Base-by-base conservation (phyloP, 1,284 basidiomycete genomes). In the Cutaneotrichosporon arboriforme region DNA sequence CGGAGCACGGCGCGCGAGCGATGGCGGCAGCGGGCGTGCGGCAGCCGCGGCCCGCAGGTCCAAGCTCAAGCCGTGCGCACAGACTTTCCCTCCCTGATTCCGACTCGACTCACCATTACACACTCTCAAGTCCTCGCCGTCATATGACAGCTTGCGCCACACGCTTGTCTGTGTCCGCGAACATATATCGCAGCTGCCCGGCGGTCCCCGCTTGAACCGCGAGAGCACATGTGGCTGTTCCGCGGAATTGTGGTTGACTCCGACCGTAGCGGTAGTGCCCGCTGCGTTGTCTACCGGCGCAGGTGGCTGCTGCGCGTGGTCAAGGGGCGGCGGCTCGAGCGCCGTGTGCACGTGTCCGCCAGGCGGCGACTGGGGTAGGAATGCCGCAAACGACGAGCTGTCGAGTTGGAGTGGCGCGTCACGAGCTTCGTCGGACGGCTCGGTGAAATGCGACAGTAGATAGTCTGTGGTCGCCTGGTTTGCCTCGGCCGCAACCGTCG, bases 121-220 rank as follows among this genome's bases (percentile, higher is more conserved):
- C 17, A 73, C 72, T 37, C 68, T 65, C 20, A 61, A 54, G 17
- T 68, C 64, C 20, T 66, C 58, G 15, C 64, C 63, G 12, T 57
- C 63, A 4, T 69, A 51, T 2, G 48, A 42, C 9, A 73, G 50
- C 50, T 71, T 73, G 40, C 72, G 59, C 72, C 72, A 73, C 15
- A 69, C 69, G 17, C 61, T 69, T n/a, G 72, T 73, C 45, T 70
- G 64, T 9, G 68, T 71, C 22, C 72, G 56, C 17, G 58, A 63
- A 44, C 72, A 73, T 37, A 73, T 66, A 57, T 72, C 70, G 49
- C 72, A 73, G 46, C 66, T 71, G 17, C 70, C 70, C 5, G 69
- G 66, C 3, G 65, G 62, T 8, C 68, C 69, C 39, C 67, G 66
- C 38, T 62, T 67, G 38, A 69, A 49, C 13, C 68, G 54, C 4